Conservation (phyloP, 2,329 filamentous ascomycete genomes). For the Calonectria fujianensis region DNA sequence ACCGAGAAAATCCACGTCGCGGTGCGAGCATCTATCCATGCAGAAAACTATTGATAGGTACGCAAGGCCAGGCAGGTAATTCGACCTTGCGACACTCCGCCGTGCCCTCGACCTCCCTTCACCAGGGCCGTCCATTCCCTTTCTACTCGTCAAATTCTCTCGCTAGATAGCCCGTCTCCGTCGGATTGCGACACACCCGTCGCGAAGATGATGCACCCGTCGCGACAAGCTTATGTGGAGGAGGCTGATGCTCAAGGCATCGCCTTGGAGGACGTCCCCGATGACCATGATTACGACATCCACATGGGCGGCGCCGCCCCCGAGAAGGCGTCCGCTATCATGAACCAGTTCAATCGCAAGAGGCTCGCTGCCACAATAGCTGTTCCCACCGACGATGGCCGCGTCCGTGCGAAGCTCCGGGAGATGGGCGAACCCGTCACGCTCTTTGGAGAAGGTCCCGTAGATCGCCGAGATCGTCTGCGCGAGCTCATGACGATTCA, state of each 20-base stretch:
- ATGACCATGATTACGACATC: constrained; percentile 90
- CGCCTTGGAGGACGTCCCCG: constrained; percentile 70
- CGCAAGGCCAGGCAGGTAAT: constrained; percentile 28
- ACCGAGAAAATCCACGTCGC: constrained; percentile 50
- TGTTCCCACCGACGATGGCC: constrained; percentile 94
- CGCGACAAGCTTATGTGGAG: constrained; percentile 95
- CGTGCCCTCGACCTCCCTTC: neutral
- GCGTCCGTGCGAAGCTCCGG: constrained; percentile 86
- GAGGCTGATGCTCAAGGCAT: constrained; percentile 77
- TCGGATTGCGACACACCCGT: constrained; percentile 19
- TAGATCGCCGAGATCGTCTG: constrained; percentile 89
- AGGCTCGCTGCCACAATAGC: constrained; percentile 90
- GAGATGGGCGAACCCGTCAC: constrained; percentile 96
- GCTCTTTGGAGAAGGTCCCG: constrained; percentile 92
- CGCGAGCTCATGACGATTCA: constrained; percentile 86
- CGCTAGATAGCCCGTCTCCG: neutral
- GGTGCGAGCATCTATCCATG: constrained; percentile 20
- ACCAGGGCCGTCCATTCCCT: neutral
- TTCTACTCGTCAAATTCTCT: neutral
- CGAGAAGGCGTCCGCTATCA: constrained; percentile 88
- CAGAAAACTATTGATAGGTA: constrained; percentile 32
- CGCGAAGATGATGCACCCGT: constrained; percentile 84
- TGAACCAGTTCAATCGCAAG: constrained; percentile 93
- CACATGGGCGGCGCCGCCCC: constrained; percentile 78
- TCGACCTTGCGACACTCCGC: constrained; percentile 4